Base-by-base conservation (phyloP, 306 rosid genomes). In the Castanea sativa region DNA sequence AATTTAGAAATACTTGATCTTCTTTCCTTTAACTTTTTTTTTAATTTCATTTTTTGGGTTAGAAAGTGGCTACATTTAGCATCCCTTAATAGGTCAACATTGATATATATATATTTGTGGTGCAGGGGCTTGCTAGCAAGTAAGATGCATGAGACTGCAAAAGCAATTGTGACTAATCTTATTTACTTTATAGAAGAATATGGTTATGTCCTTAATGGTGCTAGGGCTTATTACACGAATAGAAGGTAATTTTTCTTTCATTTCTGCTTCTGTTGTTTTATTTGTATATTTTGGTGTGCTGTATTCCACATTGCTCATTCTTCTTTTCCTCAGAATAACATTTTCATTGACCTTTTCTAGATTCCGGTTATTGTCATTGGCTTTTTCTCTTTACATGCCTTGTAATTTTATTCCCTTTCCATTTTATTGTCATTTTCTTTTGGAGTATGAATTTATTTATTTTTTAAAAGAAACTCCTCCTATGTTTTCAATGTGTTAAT, bases 171-270 rank as follows among this genome's bases (percentile, higher is more conserved):
- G 29, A 82, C 68, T 67, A 95, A 93, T 85, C 94, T 95, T 49
- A 71, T 95, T 86, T 89, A 85, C 71, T 55, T 93, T 0, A 38
- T 91, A 45, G 87, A 95, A 67, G 74, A 93, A 72, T 95, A 91
- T 78, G 99, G 98, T 3, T 87, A 85, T 83, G 99, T 93, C 49
- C 91, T 89, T 35, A 93, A 93, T 76, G 98, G 98, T 82, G 94
- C 99, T 15, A 93, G 97, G 83, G 83, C 83, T 9, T 95, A 93
- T 81, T 95, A 91, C 87, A 90, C 92, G 33, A 95, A 95, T 82
- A 87, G 98, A 75, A 95, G 97, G 99, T 91, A 83, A 43, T 59
- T 18, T 5, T 78, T 82, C 58, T 45, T 64, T 61, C 57, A 12
- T 59, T 23, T 6, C 49, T 64, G 11, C 4, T 70, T 30, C 21